Evolutionary conservation across 2,329 filamentous ascomycete genomes (phyloP).

Genomic region (Cercospora brassicicola): DNA sequence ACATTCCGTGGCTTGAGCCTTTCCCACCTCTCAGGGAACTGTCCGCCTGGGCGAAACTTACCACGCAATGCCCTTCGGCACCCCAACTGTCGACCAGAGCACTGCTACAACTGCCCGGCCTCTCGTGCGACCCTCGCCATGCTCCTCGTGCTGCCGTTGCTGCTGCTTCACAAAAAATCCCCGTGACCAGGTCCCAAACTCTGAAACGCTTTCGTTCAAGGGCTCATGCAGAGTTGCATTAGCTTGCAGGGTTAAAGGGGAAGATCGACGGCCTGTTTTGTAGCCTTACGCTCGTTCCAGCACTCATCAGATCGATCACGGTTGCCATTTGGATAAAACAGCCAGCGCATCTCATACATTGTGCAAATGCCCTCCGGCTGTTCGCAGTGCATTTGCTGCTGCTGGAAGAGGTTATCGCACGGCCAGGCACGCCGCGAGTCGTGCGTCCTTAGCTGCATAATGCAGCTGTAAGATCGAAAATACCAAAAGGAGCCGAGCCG

Average conservation of each 20-base stretch:
- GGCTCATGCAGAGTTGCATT: conserved; percentile 14
- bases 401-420: background rate
- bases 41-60: background rate
- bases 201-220: conserved; percentile 10
- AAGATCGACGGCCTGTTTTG: conserved; percentile 8
- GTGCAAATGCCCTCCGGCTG: background rate
- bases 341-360: background rate
- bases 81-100: background rate
- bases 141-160: background rate
- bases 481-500: conserved; percentile 11
- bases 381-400: background rate
- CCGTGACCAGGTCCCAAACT: conserved; percentile 9
- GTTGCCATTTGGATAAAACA: background rate
- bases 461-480: conserved; percentile 9
- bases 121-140: background rate
- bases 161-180: background rate
- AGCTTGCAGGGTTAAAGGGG: conserved; percentile 8
- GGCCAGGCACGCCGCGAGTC: conserved; percentile 9
- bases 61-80: background rate
- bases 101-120: background rate
- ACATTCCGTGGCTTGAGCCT: conserved; percentile 6
- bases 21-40: background rate
- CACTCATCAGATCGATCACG: background rate
- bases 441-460: conserved; percentile 9
- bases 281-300: conserved; percentile 9